Evolutionary conservation across 2,329 filamentous ascomycete species (phyloP), one percentile per base, ranked within the genome.

Genomic region (Salinomyces thailandicus): DNA sequence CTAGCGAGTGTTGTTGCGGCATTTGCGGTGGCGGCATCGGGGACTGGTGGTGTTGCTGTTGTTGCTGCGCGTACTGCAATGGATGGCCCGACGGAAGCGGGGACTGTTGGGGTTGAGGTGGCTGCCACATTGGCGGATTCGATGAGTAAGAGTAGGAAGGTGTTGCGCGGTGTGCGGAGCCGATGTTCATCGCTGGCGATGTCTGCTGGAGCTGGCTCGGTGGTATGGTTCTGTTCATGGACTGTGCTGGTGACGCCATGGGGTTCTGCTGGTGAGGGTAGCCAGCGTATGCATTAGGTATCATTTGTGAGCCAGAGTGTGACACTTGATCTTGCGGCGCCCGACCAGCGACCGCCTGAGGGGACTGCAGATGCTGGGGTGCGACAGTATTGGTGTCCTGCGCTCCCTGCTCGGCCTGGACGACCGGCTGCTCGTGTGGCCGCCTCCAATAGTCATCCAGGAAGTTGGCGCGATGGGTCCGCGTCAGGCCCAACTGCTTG

Each of bases 381-480:
- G 60, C 59, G 17, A 62, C 56, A 3, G 63, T 57, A 18, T 53
- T 50, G 35, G 52, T 51, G 7, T 63, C 63, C 17, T 51, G 55
- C 24, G 63, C 60, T 9, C 57, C 53, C 30, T 48, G 47, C n/a
- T 38, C 45, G 18, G 36, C 38, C 31, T 63, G 64, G n/a, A 70
- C 14, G 64, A 84, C 78, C 41, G 81, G 77, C 55, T 57, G 53
- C 38, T 95, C 85, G 47, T 93, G 86, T 8, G 83, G 80, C 43
- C 82, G 74, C 46, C 81, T 75, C 82, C 87, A 96, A 46, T 86
- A 73, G 37, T 77, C 78, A 37, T 89, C 79, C 46, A 93, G 69
- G 48, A 85, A 93, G 40, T 87, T 79, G 41, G 71, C 75, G 40
- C 91, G 81, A 61, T 82, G 79, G 26, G 77, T 77, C 40, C 89